A percentile compares a stretch with the other conserved stretches of the same genome.
phyloP scores from a whole-genome alignment of 495 filamentous ascomycete species.

The Penicillium malachiteum region DNA sequence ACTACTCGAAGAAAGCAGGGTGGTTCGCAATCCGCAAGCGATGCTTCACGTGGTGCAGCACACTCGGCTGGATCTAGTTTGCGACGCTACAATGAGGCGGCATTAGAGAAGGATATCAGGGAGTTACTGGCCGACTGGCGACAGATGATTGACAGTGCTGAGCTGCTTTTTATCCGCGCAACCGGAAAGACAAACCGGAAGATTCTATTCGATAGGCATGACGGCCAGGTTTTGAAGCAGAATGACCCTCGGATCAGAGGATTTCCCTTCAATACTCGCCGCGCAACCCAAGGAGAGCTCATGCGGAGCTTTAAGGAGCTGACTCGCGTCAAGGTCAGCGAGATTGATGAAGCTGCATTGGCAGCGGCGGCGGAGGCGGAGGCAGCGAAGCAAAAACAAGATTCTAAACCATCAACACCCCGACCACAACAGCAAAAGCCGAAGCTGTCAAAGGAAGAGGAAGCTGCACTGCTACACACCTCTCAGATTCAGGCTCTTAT shows the following conservation, averaged over 20 bases:
- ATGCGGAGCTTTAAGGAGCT: slow-evolving; percentile 92
- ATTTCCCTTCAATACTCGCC: slow-evolving; percentile 92
- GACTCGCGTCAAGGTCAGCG: slow-evolving; percentile 80
- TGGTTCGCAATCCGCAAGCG: slow-evolving; percentile 89
- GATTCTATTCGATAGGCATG: slow-evolving; percentile 87
- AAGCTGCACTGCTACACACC: slow-evolving; percentile 75
- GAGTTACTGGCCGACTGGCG: slow-evolving; percentile 79
- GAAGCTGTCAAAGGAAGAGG: slow-evolving; percentile 73
- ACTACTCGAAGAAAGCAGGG: slow-evolving; percentile 95
- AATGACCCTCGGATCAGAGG: slow-evolving; percentile 84
- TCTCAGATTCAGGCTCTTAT: slow-evolving; percentile 84
- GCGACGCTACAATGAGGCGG: slow-evolving; percentile 90
- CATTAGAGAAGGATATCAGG: slow-evolving; percentile 79
- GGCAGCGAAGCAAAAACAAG: slow-evolving; percentile 27
- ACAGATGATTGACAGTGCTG: slow-evolving; percentile 73
- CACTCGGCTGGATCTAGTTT: slow-evolving; percentile 90
- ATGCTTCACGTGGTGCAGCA: slow-evolving; percentile 84
- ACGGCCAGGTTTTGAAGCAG: slow-evolving; percentile 75
- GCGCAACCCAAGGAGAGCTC: slow-evolving; percentile 90
- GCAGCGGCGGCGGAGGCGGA: slow-evolving; percentile 46
- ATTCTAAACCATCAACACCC: slow-evolving; percentile 36
- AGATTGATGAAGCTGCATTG: slow-evolving; percentile 62
- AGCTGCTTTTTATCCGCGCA: slow-evolving; percentile 85
- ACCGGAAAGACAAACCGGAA: slow-evolving; percentile 80
- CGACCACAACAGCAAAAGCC: slow-evolving; percentile 54